Percentiles rank a stretch among this genome's conserved stretches.
phyloP scores from a whole-genome alignment of 2,329 filamentous ascomycete genomes.

The Calonectria multiphialidica region DNA sequence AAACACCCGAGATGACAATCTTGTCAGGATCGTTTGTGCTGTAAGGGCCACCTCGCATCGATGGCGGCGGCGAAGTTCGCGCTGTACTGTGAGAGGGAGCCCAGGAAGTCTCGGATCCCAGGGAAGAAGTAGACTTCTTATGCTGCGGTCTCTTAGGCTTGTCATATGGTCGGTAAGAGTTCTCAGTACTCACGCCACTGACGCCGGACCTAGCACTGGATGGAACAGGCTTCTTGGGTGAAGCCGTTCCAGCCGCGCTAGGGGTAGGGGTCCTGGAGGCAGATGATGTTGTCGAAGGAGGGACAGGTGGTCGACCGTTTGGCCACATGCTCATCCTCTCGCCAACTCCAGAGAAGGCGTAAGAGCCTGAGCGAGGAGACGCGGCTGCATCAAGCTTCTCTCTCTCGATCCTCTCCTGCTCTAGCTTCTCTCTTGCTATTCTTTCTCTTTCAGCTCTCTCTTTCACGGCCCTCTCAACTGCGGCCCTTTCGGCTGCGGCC shows the following conservation, averaged over 20 bases:
- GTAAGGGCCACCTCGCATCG: slow-evolving; percentile 81
- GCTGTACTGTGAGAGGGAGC: slow-evolving; percentile 86
- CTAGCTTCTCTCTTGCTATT: slow-evolving; percentile 41
- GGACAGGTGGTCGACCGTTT: slow-evolving; percentile 64
- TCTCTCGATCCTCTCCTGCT: slow-evolving; percentile 45
- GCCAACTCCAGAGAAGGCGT: slow-evolving; percentile 74
- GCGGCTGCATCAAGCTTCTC: slow-evolving; percentile 47
- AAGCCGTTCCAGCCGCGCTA: slow-evolving; percentile 29
- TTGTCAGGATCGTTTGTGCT: slow-evolving; percentile 93
- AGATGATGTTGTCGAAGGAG: slow-evolving; percentile 42
- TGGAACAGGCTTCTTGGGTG: slow-evolving; percentile 52
- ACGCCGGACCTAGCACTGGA: slow-evolving; percentile 69
- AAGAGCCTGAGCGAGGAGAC: slow-evolving; percentile 60
- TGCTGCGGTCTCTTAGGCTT: slow-evolving; percentile 69
- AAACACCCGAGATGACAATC: slow-evolving; percentile 94
- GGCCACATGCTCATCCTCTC: slow-evolving; percentile 80
- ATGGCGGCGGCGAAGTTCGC: slow-evolving; percentile 85
- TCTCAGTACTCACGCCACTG: slow-evolving; percentile 70
- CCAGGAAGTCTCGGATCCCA: slow-evolving; percentile 86
- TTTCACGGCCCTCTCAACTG: slow-evolving; percentile 40
- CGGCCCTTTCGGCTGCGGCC: slow-evolving; percentile 36
- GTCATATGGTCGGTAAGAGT: slow-evolving; percentile 85
- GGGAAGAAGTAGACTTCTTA: slow-evolving; percentile 75
- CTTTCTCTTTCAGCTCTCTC: slow-evolving; percentile 41
- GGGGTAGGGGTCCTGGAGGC: slow-evolving; percentile 28